Evolutionary conservation across 352 stramenopile genomes (phyloP).

Genomic region (Pythium vanterpoolii): DNA sequence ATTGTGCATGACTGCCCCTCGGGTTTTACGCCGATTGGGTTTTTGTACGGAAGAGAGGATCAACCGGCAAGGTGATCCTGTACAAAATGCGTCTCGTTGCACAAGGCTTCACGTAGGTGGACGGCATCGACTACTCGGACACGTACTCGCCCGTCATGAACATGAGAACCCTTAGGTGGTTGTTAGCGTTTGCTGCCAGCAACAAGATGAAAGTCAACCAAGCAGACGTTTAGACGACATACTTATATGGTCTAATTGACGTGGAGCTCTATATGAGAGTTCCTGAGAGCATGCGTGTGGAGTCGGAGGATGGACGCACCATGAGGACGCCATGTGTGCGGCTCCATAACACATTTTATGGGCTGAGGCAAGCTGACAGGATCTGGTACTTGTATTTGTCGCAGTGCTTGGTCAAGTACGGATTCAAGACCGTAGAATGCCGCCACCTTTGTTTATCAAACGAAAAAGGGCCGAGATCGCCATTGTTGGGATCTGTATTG

Average conservation of each 20-base stretch:
- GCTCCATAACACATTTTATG: too few relatives aligned
- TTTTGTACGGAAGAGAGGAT: conserved; percentile 11
- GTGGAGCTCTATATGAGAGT: conserved; percentile 22
- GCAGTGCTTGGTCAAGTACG: conserved; percentile 15
- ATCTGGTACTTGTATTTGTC: too few relatives aligned
- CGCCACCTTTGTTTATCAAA: conserved; percentile 19
- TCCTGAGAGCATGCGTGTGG: too few relatives aligned
- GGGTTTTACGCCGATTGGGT: too few relatives aligned
- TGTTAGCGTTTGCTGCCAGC: conserved; percentile 20
- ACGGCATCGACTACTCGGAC: conserved; percentile 22
- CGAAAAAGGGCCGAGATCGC: conserved; percentile 21
- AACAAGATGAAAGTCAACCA: conserved; percentile 16
- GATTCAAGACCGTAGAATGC: conserved; percentile 11
- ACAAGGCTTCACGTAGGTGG: conserved; percentile 18
- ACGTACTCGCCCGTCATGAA: conserved; percentile 24
- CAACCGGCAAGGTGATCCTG: conserved; percentile 6
- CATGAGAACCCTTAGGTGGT: conserved; percentile 21
- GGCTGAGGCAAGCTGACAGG: too few relatives aligned
- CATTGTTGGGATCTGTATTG: conserved; percentile 23
- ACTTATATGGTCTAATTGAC: conserved; percentile 20
- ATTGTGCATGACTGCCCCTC: conserved; percentile 16
- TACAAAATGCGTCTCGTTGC: conserved; percentile 18
- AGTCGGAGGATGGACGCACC: too few relatives aligned
- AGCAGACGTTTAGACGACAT: conserved; percentile 23
- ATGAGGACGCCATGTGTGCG: too few relatives aligned